Evolutionary conservation across 495 filamentous ascomycete species (phyloP).

Genomic region (Apiosordaria backusii): DNA sequence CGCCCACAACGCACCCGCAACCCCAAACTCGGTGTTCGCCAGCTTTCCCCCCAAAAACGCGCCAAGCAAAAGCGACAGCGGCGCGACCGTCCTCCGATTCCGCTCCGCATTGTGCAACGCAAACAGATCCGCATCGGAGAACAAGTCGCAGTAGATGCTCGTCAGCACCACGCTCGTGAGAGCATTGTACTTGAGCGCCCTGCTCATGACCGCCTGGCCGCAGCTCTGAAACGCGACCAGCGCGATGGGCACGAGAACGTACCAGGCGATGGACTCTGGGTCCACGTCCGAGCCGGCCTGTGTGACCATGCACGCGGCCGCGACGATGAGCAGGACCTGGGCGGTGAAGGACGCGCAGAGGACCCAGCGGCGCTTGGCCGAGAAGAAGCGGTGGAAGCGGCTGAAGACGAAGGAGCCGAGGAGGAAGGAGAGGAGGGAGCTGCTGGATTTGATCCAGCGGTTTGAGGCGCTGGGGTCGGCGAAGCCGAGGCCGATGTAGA

Average conservation of each 20-base stretch:
- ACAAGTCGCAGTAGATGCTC: slow-evolving; percentile 68
- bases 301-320: slow-evolving; percentile 58
- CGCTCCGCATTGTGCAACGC: slow-evolving; percentile 52
- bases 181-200: slow-evolving; percentile 58
- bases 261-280: slow-evolving; percentile 51
- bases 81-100: slow-evolving; percentile 55
- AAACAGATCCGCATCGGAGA: slow-evolving; percentile 58
- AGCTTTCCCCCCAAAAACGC: slow-evolving; percentile 58
- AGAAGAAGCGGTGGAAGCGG: slow-evolving; percentile 56
- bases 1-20: slow-evolving; percentile 62
- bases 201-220: slow-evolving; percentile 65
- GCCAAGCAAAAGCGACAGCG: slow-evolving; percentile 56
- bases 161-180: slow-evolving; percentile 70
- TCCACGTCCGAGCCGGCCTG: slow-evolving; percentile 28
- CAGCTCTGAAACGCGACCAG: slow-evolving; percentile 67
- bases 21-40: slow-evolving; percentile 52
- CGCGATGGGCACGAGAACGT: slow-evolving; percentile 56
- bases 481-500: slow-evolving; percentile 68
- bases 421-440: slow-evolving; percentile 64
- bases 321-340: slow-evolving; percentile 51
- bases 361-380: slow-evolving; percentile 57
- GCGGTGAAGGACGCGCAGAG: slow-evolving; percentile 57
- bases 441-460: slow-evolving; percentile 63
- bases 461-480: slow-evolving; percentile 49
- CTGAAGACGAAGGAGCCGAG: slow-evolving; percentile 63